phyloP scores from a whole-genome alignment of 441 rosid genomes.

The Erodium chrysanthum region DNA sequence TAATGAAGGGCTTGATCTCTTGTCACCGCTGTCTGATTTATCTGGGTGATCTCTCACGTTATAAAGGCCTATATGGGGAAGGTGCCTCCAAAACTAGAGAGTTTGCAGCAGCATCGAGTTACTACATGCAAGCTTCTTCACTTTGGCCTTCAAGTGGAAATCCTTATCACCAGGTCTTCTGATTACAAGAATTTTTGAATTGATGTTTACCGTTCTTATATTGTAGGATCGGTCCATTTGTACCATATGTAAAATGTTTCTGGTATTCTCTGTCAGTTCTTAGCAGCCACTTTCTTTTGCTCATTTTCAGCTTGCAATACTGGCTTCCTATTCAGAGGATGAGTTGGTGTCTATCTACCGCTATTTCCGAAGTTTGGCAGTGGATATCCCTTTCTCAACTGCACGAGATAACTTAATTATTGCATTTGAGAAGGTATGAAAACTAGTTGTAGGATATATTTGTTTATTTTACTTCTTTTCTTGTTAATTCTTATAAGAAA shows the following conservation, averaged over 20 bases:
- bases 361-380: constrained; percentile 21
- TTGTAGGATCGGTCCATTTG: neutral
- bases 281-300: neutral
- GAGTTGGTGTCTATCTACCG: constrained; percentile 17
- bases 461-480: neutral
- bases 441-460: neutral
- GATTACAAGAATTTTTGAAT: neutral
- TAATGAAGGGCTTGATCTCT: constrained; percentile 14
- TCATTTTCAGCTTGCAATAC: constrained; percentile 15
- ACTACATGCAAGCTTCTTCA: constrained; percentile 19
- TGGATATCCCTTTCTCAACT: constrained; percentile 21
- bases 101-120: constrained; percentile 18
- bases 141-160: constrained; percentile 22
- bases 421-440: constrained; percentile 18
- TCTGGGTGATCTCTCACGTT: constrained; percentile 19
- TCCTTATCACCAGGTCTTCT: constrained; percentile 20
- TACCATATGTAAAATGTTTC: neutral
- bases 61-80: constrained; percentile 21
- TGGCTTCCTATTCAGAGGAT: constrained; percentile 19
- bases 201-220: neutral
- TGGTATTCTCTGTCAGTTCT: neutral
- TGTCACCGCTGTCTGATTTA: constrained; percentile 21
- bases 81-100: constrained; percentile 14
- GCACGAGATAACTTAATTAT: constrained; percentile 20
- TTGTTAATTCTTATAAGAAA: neutral